These are phyloP conservation scores for Asterella californica DNA, from an alignment of 225 moss, liverwort and hornwort species.

Conservation along the genomic window DNA sequence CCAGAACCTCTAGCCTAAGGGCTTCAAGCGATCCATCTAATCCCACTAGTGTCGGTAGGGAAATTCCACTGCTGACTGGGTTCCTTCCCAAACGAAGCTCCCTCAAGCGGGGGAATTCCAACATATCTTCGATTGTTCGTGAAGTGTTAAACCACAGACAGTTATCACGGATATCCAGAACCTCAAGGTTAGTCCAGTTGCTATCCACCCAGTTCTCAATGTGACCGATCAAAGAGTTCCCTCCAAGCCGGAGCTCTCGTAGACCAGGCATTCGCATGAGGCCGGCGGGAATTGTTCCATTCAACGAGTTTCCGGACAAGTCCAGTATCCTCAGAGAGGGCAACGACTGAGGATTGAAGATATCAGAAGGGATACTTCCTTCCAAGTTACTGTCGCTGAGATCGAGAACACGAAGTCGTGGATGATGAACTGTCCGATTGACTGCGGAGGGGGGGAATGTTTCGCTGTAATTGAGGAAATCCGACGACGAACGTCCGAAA, in stretches of 20 bases:
- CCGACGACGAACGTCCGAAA: too few species aligned
- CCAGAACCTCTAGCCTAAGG: constrained; percentile 10
- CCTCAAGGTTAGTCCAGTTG: background rate
- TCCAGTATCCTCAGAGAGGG: background rate
- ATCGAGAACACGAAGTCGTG: too few species aligned
- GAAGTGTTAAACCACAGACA: background rate
- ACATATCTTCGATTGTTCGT: background rate
- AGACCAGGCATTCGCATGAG: background rate
- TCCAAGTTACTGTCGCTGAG: too few species aligned
- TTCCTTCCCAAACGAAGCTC: constrained; percentile 25
- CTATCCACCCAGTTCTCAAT: background rate
- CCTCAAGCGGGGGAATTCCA: background rate
- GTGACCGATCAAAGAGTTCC: background rate
- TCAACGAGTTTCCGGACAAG: background rate
- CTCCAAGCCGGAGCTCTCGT: constrained; percentile 6
- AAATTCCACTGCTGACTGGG: background rate
- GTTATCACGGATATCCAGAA: constrained; percentile 14
- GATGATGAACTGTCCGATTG: too few species aligned
- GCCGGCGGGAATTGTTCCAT: too few species aligned
- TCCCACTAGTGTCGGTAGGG: background rate
- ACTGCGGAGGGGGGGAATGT: background rate
- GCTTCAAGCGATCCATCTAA: background rate
- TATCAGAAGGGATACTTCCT: too few species aligned
- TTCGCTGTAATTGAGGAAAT: too few species aligned
- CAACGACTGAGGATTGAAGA: too few species aligned